Conservation (phyloP, 352 stramenopile genomes). For the Phytophthora syringae region DNA sequence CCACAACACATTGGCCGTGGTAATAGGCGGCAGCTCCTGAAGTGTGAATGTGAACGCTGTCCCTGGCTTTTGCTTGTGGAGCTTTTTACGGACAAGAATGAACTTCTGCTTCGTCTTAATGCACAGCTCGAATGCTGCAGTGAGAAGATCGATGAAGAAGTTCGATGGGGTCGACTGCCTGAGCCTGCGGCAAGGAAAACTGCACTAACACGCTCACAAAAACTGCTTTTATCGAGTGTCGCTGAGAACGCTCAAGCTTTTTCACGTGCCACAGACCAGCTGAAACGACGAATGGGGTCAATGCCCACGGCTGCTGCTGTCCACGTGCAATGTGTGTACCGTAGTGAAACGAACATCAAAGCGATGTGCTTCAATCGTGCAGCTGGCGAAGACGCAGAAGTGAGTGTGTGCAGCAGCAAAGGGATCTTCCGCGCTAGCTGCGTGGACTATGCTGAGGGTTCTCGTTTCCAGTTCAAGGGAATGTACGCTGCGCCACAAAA, state of each 20-base stretch:
- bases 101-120: constrained; percentile 75
- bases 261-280: constrained; percentile 55
- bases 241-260: constrained; percentile 41
- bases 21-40: constrained; percentile 60
- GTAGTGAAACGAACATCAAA: constrained; percentile 85
- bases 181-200: constrained; percentile 69
- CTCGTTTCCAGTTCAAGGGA: constrained; percentile 84
- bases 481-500: constrained; percentile 70
- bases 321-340: constrained; percentile 73
- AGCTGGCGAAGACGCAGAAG: constrained; percentile 56
- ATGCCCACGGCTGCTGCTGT: constrained; percentile 40
- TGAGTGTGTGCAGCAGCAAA: constrained; percentile 81
- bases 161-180: constrained; percentile 75
- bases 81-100: constrained; percentile 73
- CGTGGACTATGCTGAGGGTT: constrained; percentile 72
- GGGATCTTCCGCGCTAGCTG: constrained; percentile 71
- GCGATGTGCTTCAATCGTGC: constrained; percentile 83
- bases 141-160: constrained; percentile 78
- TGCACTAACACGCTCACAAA: constrained; percentile 70
- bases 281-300: constrained; percentile 61
- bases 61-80: constrained; percentile 79
- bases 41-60: constrained; percentile 71
- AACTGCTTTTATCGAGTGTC: constrained; percentile 58
- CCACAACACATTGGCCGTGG: constrained; percentile 27
- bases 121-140: constrained; percentile 72